These are phyloP conservation scores for Vanderwaltozyma yarrowii DNA, from an alignment of 805 yeast species.

Conservation along the genomic window DNA sequence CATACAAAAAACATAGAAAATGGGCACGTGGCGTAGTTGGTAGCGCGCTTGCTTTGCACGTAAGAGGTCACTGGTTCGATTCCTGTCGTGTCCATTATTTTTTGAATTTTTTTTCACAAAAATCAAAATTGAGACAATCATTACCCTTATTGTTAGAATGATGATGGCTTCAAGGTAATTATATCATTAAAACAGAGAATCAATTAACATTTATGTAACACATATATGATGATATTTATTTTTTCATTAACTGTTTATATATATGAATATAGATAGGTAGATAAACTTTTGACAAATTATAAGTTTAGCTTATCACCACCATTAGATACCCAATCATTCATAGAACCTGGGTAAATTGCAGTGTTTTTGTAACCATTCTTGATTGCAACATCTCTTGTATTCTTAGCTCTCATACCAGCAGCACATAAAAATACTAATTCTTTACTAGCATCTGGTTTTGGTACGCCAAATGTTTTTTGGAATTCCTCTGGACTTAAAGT, in stretches of 20 bases:
- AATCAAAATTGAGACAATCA: constrained; percentile 12
- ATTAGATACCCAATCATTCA: constrained; percentile 59
- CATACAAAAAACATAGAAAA: too few species aligned
- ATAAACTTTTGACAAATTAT: constrained; percentile 1
- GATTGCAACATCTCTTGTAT: constrained; percentile 76
- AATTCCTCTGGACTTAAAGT: constrained; percentile 62
- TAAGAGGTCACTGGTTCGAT: constrained; percentile 70
- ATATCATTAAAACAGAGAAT: too few species aligned
- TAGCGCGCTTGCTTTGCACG: constrained; percentile 77
- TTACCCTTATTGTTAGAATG: too few species aligned
- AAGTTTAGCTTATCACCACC: constrained; percentile 20
- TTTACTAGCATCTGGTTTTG: constrained; percentile 54
- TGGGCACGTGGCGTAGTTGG: constrained; percentile 79
- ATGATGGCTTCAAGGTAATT: too few species aligned
- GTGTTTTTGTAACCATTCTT: constrained; percentile 70
- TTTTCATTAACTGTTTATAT: too few species aligned
- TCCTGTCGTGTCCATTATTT: constrained; percentile 66
- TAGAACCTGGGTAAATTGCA: constrained; percentile 73
- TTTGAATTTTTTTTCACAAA: constrained; percentile 5
- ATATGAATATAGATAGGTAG: too few species aligned
- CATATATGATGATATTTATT: too few species aligned
- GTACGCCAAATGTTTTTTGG: constrained; percentile 58
- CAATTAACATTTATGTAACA: too few species aligned
- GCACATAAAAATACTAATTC: constrained; percentile 75
- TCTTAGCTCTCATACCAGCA: constrained; percentile 75